These are phyloP conservation scores for Datura wrightii DNA, from an alignment of 257 asterid genomes.

Conservation along the genomic window DNA sequence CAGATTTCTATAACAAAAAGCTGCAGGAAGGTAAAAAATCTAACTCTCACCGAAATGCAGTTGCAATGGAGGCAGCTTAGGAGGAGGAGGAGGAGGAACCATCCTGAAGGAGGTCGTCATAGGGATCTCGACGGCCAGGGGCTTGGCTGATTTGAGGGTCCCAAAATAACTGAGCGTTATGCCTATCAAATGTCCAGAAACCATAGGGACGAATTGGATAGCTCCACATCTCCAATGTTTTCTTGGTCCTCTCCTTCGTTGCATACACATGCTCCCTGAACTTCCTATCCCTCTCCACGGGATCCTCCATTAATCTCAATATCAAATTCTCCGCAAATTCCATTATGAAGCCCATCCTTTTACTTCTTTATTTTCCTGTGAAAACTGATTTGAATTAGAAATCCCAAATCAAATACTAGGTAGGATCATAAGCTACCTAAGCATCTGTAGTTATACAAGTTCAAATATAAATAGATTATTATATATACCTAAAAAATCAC, in stretches of 20 bases:
- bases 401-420: background rate
- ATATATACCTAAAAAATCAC: no score
- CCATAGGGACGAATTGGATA: constrained; percentile 84
- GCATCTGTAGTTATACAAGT: no score
- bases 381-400: no score
- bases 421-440: background rate
- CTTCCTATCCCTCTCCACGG: constrained; percentile 71
- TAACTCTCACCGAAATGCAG: constrained; percentile 3
- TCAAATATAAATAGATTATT: no score
- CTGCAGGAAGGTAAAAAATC: background rate
- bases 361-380: background rate
- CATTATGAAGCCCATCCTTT: constrained; percentile 72
- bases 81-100: constrained; percentile 34
- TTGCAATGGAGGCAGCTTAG: no score
- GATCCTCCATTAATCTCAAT: constrained; percentile 81
- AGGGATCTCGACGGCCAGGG: constrained; percentile 85
- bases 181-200: constrained; percentile 86
- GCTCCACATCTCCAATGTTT: constrained; percentile 72
- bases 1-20: background rate
- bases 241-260: constrained; percentile 51
- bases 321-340: constrained; percentile 83
- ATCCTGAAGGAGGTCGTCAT: constrained; percentile 67
- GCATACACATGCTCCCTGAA: constrained; percentile 71
- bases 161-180: constrained; percentile 71
- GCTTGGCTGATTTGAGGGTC: constrained; percentile 80